Conservation (phyloP, 2,329 filamentous ascomycete species). For the Sporothrix phasma region DNA sequence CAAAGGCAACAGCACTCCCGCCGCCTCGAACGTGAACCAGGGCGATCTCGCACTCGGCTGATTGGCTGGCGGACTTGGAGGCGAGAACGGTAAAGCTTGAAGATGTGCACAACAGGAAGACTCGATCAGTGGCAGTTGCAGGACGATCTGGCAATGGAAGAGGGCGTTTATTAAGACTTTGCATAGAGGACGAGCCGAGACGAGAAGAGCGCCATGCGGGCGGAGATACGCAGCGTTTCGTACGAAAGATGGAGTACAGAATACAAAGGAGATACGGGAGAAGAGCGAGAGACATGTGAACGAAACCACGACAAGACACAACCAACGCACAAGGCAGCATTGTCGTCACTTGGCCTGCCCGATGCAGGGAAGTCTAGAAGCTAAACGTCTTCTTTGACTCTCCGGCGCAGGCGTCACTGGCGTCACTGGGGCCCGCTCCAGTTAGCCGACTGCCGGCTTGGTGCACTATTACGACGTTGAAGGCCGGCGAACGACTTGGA, state of each 20-base stretch:
- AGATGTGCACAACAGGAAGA: not conserved
- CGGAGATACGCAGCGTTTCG: not conserved
- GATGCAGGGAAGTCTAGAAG: not conserved
- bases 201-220: not conserved
- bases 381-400: not conserved
- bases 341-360: not conserved
- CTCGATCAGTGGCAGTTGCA: not conserved
- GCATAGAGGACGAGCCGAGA: not conserved
- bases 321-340: not conserved
- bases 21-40: not conserved
- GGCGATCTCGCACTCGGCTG: not conserved
- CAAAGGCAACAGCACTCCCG: not conserved
- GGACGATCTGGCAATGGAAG: not conserved
- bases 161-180: not conserved
- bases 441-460: not conserved
- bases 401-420: not conserved
- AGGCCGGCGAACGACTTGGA: not conserved
- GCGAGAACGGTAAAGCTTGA: not conserved
- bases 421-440: not conserved
- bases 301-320: too few species aligned
- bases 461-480: not conserved
- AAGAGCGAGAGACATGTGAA: not conserved
- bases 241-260: not conserved
- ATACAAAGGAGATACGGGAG: not conserved
- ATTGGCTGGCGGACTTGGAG: not conserved